These are phyloP conservation scores for Penicillium cataractarum DNA, from an alignment of 495 filamentous ascomycete genomes.

Conservation along the genomic window DNA sequence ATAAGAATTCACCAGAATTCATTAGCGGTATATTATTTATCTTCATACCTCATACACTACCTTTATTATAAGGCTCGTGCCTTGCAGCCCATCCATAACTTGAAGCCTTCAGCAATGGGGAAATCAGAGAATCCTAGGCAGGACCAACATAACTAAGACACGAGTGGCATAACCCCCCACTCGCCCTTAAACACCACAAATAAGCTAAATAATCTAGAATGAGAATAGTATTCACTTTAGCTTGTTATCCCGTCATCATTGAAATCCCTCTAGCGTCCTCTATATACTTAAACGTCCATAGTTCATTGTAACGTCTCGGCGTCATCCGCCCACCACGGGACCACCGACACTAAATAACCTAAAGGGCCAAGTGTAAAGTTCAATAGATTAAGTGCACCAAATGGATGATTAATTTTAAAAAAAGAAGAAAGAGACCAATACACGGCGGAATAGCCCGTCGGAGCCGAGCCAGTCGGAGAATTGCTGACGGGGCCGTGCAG, in stretches of 20 bases:
- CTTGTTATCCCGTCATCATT: not conserved
- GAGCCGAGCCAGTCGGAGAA: slow-evolving; percentile 20
- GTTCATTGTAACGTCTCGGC: slow-evolving; percentile 2
- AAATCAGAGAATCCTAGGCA: not conserved
- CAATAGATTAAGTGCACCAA: not conserved
- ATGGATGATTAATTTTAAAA: not conserved
- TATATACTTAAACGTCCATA: not conserved
- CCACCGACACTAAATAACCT: not conserved
- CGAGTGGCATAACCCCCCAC: not conserved
- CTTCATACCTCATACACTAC: not conserved
- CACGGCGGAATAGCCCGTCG: not conserved
- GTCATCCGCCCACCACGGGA: not conserved
- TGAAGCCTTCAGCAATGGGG: not conserved
- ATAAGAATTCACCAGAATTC: too few relatives aligned
- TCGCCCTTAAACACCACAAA: not conserved
- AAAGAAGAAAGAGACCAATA: not conserved
- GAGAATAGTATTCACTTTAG: not conserved
- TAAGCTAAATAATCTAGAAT: not conserved
- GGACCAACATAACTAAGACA: not conserved
- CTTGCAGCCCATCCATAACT: not conserved
- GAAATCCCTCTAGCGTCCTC: not conserved
- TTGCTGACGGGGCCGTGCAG: slow-evolving; percentile 17
- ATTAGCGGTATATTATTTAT: not conserved
- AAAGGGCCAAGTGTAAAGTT: not conserved
- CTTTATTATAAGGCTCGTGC: not conserved